These are phyloP conservation scores for Akanthomyces muscarius DNA, from an alignment of 2,329 filamentous ascomycete species.

Conservation along the genomic window DNA sequence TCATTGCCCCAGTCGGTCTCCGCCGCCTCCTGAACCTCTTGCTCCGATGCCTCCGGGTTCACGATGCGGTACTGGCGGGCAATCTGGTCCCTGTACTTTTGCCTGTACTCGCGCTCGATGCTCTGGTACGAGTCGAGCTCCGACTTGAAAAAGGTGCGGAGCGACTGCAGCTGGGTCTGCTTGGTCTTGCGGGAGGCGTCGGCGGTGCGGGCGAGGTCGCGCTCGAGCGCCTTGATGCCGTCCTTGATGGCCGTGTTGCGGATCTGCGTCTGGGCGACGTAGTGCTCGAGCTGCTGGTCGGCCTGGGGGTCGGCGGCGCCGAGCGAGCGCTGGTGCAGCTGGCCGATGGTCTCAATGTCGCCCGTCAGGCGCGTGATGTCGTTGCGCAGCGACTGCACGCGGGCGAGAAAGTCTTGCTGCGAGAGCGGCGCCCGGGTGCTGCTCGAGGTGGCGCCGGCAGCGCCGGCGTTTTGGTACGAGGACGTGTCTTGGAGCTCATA, in stretches of 20 bases:
- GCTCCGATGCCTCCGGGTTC: conserved; percentile 73
- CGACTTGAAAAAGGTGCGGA: conserved; percentile 69
- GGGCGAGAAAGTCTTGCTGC: conserved; percentile 64
- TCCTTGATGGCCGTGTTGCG: conserved; percentile 74
- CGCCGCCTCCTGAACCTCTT: conserved; percentile 65
- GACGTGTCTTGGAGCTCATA: conserved; percentile 48
- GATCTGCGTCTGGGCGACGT: conserved; percentile 66
- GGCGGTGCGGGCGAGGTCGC: conserved; percentile 61
- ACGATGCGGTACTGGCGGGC: conserved; percentile 77
- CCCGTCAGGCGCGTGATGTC: conserved; percentile 64
- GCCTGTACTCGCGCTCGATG: conserved; percentile 67
- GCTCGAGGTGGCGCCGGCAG: conserved; percentile 22
- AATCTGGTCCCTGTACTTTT: conserved; percentile 72
- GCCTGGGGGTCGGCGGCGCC: conserved; percentile 58
- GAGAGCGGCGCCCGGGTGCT: conserved; percentile 38
- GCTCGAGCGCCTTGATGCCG: conserved; percentile 72
- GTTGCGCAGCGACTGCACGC: conserved; percentile 62
- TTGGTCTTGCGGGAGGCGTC: conserved; percentile 62
- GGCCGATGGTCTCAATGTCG: conserved; percentile 63
- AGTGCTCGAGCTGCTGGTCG: conserved; percentile 58
- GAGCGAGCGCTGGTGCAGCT: conserved; percentile 68
- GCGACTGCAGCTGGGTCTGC: conserved; percentile 61
- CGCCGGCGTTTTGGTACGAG: conserved; percentile 20
- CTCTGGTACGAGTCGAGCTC: conserved; percentile 67
- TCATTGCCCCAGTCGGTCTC: conserved; percentile 72